Percentiles rank a stretch among this genome's conserved stretches.
These are phyloP conservation scores for Coffea canephora DNA, from an alignment of 257 asterid genomes.

Conservation along the genomic window DNA sequence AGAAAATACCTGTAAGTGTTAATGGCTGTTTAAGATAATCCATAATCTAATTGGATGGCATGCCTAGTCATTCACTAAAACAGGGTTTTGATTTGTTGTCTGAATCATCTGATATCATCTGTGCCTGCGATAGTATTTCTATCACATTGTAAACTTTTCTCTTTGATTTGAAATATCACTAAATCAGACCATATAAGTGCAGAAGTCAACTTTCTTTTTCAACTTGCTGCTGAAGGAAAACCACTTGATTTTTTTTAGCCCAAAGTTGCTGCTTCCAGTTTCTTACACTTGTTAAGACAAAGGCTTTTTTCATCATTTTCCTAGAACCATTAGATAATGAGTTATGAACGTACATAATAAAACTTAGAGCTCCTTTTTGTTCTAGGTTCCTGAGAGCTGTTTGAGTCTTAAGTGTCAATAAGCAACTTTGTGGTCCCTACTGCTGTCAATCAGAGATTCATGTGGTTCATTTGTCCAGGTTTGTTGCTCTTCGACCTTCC, in stretches of 20 bases:
- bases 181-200: neutral
- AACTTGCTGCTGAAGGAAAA: neutral
- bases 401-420: constrained; percentile 31
- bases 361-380: constrained; percentile 32
- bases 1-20: neutral
- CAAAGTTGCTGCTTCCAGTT: neutral
- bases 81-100: neutral
- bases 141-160: neutral
- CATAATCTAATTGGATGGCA: neutral
- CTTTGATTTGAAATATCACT: neutral
- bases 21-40: neutral
- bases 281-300: neutral
- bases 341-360: constrained; percentile 13
- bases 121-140: neutral
- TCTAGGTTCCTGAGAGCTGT: constrained; percentile 38
- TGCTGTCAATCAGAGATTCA: constrained; percentile 27
- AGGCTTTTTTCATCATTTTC: constrained; percentile 6
- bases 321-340: constrained; percentile 14
- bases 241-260: neutral
- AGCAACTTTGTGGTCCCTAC: constrained; percentile 24
- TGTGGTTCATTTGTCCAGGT: constrained; percentile 32
- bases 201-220: neutral
- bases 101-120: neutral
- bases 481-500: constrained; percentile 27
- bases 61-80: neutral